Evolutionary conservation across 106 monocot genomes (phyloP).

Genomic region (Phalaenopsis equestris): DNA sequence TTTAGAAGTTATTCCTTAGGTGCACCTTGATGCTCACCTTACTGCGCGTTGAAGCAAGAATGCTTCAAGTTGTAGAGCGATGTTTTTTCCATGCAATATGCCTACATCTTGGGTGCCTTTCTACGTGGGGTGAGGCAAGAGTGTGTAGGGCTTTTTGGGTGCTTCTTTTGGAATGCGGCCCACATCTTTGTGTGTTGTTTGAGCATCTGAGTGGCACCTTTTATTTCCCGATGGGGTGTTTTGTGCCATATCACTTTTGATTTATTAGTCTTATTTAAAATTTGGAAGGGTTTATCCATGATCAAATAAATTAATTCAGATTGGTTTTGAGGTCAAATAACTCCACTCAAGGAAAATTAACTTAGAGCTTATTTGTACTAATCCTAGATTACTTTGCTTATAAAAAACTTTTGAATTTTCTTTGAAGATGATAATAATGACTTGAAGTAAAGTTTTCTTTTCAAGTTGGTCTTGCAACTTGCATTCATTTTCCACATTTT

Average conservation of each 20-base stretch:
- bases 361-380: too few relatives aligned
- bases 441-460: too few relatives aligned
- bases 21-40: too few relatives aligned
- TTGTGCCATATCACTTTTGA: not conserved
- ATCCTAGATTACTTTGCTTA: too few relatives aligned
- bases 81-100: too few relatives aligned
- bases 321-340: not conserved
- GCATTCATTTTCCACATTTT: too few relatives aligned
- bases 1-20: too few relatives aligned
- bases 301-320: not conserved
- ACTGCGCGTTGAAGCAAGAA: too few relatives aligned
- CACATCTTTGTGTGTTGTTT: not conserved
- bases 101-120: not conserved
- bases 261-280: not conserved
- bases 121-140: not conserved
- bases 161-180: not conserved
- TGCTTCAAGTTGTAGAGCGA: too few relatives aligned
- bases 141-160: not conserved
- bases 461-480: too few relatives aligned
- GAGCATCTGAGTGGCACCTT: not conserved
- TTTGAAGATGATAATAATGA: too few relatives aligned
- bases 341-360: not conserved
- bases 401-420: too few relatives aligned
- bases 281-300: not conserved
- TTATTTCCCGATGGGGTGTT: not conserved